phyloP scores from a whole-genome alignment of 2,329 filamentous ascomycete species.

The Trichophyton schoenleinii region DNA sequence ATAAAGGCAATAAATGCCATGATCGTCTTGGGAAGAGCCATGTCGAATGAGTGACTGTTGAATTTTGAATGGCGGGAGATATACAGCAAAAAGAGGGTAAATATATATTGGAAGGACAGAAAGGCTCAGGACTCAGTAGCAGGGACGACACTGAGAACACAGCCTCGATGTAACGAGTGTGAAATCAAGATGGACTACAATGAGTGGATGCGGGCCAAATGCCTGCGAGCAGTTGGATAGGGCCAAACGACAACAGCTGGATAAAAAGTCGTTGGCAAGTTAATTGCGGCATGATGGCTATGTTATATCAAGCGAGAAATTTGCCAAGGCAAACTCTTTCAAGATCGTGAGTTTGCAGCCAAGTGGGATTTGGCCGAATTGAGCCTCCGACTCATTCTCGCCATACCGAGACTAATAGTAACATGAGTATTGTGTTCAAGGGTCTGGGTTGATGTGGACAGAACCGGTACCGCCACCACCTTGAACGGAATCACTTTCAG shows the following conservation, averaged over 20 bases:
- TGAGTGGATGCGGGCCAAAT: constrained; percentile 45
- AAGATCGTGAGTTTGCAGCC: neutral
- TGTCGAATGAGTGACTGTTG: constrained; percentile 19
- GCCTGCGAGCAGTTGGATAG: constrained; percentile 2
- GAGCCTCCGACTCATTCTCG: neutral
- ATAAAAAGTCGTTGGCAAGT: neutral
- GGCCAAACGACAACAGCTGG: neutral
- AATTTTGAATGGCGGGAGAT: constrained; percentile 20
- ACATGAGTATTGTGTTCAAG: neutral
- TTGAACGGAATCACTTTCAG: neutral
- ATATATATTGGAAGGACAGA: neutral
- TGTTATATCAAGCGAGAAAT: neutral
- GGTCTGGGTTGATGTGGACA: neutral
- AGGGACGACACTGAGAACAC: constrained; percentile 16
- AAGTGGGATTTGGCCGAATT: neutral
- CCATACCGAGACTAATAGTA: neutral
- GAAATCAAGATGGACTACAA: constrained; percentile 24
- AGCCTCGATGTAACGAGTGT: neutral
- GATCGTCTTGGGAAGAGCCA: constrained; percentile 20
- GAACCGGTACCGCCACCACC: neutral
- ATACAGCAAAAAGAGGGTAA: neutral
- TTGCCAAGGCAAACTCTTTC: neutral
- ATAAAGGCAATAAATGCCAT: constrained; percentile 24
- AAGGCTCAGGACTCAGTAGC: constrained; percentile 25
- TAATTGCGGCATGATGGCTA: neutral